phyloP scores from a whole-genome alignment of 805 yeast genomes.

The Citeromyces matritensis region DNA sequence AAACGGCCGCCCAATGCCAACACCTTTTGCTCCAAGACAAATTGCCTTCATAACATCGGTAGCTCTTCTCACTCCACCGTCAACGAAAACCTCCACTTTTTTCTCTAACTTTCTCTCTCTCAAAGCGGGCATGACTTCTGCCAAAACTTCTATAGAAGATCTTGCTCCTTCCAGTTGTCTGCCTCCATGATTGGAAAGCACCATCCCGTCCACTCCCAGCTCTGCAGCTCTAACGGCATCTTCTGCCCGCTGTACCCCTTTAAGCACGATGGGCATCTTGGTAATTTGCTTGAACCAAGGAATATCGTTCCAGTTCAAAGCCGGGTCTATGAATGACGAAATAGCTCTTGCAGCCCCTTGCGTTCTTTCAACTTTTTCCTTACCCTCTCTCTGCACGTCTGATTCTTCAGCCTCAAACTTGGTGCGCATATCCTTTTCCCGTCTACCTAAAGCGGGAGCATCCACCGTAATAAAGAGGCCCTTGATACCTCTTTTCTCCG shows the following conservation, averaged over 20 bases:
- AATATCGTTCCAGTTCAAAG: constrained; percentile 51
- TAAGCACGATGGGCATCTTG: constrained; percentile 51
- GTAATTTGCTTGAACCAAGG: constrained; percentile 39
- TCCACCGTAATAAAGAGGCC: constrained; percentile 85
- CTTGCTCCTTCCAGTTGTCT: constrained; percentile 73
- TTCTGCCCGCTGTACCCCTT: constrained; percentile 77
- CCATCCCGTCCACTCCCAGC: constrained; percentile 63
- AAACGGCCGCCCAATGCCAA: constrained; percentile 57
- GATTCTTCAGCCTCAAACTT: constrained; percentile 38
- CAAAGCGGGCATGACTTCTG: constrained; percentile 47
- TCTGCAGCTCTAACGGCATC: constrained; percentile 66
- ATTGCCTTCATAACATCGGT: constrained; percentile 52
- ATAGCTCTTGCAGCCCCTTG: constrained; percentile 84
- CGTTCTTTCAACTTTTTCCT: constrained; percentile 37
- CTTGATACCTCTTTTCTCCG: constrained; percentile 59
- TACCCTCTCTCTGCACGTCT: constrained; percentile 26
- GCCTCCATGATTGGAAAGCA: constrained; percentile 82
- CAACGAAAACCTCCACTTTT: constrained; percentile 42
- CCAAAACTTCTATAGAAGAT: constrained; percentile 63
- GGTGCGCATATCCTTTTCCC: constrained; percentile 76
- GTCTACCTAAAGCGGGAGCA: constrained; percentile 82
- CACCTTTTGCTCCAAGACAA: constrained; percentile 58
- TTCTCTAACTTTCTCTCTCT: constrained; percentile 28
- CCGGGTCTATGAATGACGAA: constrained; percentile 70
- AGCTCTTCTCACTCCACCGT: constrained; percentile 61